Evolutionary conservation across 371 early-diverging fungal genomes (phyloP).

Genomic region (Rhizopus microsporus): DNA sequence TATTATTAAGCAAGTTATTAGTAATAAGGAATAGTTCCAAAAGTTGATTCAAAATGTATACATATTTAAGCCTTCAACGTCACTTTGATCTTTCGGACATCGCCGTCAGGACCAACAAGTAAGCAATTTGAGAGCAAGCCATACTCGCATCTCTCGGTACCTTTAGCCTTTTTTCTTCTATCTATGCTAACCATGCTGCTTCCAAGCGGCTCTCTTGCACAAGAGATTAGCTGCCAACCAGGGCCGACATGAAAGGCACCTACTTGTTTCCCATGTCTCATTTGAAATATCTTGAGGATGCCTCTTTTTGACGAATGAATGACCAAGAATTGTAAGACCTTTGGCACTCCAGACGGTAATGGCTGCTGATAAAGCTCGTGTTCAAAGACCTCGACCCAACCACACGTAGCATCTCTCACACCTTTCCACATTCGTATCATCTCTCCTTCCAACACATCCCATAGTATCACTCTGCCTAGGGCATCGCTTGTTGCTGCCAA

Average conservation of each 20-base stretch:
- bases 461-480: slow-evolving; percentile 64
- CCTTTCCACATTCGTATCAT: slow-evolving; percentile 74
- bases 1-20: too few species aligned
- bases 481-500: slow-evolving; percentile 64
- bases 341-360: slow-evolving; percentile 4
- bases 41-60: not conserved
- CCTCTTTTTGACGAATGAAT: slow-evolving; percentile 64
- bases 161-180: slow-evolving; percentile 19
- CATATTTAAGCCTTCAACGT: slow-evolving; percentile 9
- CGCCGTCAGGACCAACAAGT: slow-evolving; percentile 58
- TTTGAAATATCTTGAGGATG: slow-evolving; percentile 57
- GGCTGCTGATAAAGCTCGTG: slow-evolving; percentile 18
- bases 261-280: slow-evolving; percentile 63
- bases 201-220: slow-evolving; percentile 44
- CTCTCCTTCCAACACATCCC: slow-evolving; percentile 58
- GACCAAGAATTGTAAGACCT: slow-evolving; percentile 53
- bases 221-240: slow-evolving; percentile 54
- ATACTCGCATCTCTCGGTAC: slow-evolving; percentile 20
- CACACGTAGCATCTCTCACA: slow-evolving; percentile 63
- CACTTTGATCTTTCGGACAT: slow-evolving; percentile 48
- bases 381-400: slow-evolving; percentile 57
- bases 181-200: slow-evolving; percentile 42
- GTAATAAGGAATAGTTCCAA: too few species aligned
- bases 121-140: slow-evolving; percentile 52
- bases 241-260: slow-evolving; percentile 60